Evolutionary conservation across 129 eudicot species (phyloP).

Genomic region (Logfia minima): DNA sequence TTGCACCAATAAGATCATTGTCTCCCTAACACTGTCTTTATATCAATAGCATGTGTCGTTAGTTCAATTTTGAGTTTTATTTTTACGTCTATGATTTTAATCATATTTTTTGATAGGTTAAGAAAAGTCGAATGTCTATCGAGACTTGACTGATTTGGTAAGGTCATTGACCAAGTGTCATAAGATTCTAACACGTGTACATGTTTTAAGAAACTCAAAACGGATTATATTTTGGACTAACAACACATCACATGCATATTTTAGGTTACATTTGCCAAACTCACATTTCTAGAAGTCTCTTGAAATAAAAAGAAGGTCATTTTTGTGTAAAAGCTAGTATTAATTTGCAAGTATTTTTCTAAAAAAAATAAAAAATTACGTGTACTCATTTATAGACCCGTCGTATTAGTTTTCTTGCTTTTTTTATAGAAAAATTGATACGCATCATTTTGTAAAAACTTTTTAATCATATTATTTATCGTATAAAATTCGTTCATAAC

Average conservation of each 20-base stretch:
- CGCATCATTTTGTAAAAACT: no score
- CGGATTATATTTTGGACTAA: constrained; percentile 3
- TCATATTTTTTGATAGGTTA: not conserved
- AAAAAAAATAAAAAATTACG: no score
- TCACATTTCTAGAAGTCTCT: not conserved
- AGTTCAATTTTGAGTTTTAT: not conserved
- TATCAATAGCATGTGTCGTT: no score
- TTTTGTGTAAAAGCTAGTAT: not conserved
- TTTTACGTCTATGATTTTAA: not conserved
- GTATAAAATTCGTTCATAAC: no score
- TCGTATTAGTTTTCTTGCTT: no score
- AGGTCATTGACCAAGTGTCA: constrained; percentile 22
- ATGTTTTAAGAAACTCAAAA: constrained; percentile 11
- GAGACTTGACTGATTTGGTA: not conserved
- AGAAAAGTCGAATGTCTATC: not conserved
- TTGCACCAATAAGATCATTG: not conserved
- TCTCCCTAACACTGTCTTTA: not conserved
- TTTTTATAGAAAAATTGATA: no score
- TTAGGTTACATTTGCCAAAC: not conserved
- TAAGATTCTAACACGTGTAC: constrained; percentile 25
- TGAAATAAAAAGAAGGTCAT: not conserved
- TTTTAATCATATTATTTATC: no score
- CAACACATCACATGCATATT: constrained; percentile 32
- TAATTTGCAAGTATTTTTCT: no score
- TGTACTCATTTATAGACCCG: no score